phyloP scores from a whole-genome alignment of 2,329 filamentous ascomycete species.

The Cladophialophora psammophila region DNA sequence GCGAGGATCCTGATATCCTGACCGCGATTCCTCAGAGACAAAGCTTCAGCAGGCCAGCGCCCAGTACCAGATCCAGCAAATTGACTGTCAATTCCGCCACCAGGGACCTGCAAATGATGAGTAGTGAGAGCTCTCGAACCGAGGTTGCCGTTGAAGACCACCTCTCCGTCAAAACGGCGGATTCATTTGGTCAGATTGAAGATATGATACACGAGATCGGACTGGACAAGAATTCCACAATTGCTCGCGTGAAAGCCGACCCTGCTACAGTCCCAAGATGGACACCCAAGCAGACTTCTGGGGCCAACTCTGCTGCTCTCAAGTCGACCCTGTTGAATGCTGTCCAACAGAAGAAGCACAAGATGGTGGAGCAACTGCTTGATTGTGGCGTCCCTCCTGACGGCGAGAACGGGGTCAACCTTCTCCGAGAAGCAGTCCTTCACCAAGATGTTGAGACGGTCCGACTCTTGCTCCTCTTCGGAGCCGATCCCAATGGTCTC shows the following conservation, averaged over 20 bases:
- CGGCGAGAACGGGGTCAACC: constrained; percentile 51
- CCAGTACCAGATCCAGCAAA: constrained; percentile 37
- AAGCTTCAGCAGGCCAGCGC: constrained; percentile 29
- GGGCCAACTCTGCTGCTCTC: constrained; percentile 54
- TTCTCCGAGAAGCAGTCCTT: constrained; percentile 62
- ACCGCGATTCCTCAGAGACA: constrained; percentile 20
- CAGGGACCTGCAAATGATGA: constrained; percentile 17
- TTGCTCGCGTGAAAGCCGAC: constrained; percentile 57
- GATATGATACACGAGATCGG: constrained; percentile 48
- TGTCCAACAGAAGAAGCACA: constrained; percentile 64
- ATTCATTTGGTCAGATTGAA: constrained; percentile 46
- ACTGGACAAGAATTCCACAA: constrained; percentile 54
- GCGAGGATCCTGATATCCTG: constrained; percentile 8
- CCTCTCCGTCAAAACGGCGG: constrained; percentile 30
- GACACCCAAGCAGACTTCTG: constrained; percentile 55
- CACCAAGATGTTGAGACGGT: constrained; percentile 62
- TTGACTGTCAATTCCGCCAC: constrained; percentile 26
- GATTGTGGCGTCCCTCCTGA: constrained; percentile 65
- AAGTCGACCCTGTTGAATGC: constrained; percentile 61
- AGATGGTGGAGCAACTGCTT: constrained; percentile 64
- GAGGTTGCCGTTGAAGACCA: constrained; percentile 26
- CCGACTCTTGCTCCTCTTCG: constrained; percentile 64
- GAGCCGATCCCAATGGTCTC: constrained; percentile 62
- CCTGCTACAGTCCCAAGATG: constrained; percentile 57
- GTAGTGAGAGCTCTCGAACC: constrained; percentile 12